phyloP scores from a whole-genome alignment of 108 stramenopile species.

The Fragilaria crotonensis region DNA sequence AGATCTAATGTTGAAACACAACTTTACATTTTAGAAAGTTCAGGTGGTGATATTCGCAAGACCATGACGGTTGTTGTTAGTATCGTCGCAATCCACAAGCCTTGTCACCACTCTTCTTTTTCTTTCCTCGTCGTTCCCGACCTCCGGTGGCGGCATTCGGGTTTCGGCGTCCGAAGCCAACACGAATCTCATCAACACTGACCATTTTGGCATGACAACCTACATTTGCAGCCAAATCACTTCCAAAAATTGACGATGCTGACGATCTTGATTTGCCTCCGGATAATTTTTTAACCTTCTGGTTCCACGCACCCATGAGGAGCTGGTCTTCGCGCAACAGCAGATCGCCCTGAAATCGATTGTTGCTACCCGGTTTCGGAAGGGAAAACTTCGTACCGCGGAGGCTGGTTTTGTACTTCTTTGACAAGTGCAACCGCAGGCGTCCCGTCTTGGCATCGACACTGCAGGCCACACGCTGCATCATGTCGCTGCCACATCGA shows the following conservation, averaged over 20 bases:
- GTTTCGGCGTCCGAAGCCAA: slow-evolving; percentile 87
- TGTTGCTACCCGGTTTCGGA: slow-evolving; percentile 79
- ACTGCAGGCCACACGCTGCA: slow-evolving; percentile 83
- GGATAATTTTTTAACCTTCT: slow-evolving; percentile 75
- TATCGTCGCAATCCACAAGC: slow-evolving; percentile 86
- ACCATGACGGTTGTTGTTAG: too few species aligned
- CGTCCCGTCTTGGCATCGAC: slow-evolving; percentile 88
- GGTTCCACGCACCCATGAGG: slow-evolving; percentile 91
- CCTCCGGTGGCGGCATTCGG: slow-evolving; percentile 85
- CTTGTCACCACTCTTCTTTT: slow-evolving; percentile 57
- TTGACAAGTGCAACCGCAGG: slow-evolving; percentile 77
- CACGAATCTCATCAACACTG: slow-evolving; percentile 58
- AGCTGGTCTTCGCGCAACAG: slow-evolving; percentile 97
- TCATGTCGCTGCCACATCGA: slow-evolving; percentile 83
- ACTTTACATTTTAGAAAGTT: not conserved
- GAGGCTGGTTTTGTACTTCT: slow-evolving; percentile 61
- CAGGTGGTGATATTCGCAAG: too few species aligned
- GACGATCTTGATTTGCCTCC: slow-evolving; percentile 52
- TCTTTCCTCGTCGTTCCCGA: slow-evolving; percentile 91
- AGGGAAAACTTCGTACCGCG: slow-evolving; percentile 92
- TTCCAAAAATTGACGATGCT: slow-evolving; percentile 78
- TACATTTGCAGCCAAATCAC: slow-evolving; percentile 74
- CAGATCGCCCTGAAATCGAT: slow-evolving; percentile 80
- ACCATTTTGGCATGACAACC: slow-evolving; percentile 69
- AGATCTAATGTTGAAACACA: slow-evolving; percentile 10